phyloP scores from a whole-genome alignment of 441 rosid species.

The Erodium trifolium region DNA sequence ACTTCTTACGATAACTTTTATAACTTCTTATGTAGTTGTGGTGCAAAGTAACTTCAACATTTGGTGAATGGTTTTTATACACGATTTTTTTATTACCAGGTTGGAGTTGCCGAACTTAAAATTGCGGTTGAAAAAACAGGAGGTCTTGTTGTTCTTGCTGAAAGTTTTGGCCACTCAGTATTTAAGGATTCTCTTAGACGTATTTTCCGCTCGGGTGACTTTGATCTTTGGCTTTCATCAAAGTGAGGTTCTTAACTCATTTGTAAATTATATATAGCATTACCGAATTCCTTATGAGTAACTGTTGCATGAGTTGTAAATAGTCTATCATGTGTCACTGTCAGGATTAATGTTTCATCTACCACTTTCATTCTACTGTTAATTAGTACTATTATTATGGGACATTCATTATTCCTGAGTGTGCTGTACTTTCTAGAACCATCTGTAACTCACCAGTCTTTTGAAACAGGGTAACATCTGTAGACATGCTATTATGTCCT shows the following conservation, averaged over 20 bases:
- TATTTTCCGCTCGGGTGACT: conserved; percentile 61
- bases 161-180: conserved; percentile 92
- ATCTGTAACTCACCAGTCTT: no score
- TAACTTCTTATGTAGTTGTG: no score
- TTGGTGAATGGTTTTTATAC: conserved; percentile 7
- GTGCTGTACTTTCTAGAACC: not conserved
- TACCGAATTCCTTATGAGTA: not conserved
- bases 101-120: conserved; percentile 89
- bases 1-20: not conserved
- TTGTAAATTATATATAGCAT: conserved; percentile 1
- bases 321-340: not conserved
- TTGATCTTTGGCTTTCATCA: conserved; percentile 71
- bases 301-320: conserved; percentile 11
- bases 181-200: conserved; percentile 77
- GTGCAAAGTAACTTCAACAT: not conserved
- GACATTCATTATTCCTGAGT: not conserved
- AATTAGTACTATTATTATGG: not conserved
- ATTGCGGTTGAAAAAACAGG: conserved; percentile 90
- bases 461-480: no score
- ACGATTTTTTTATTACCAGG: conserved; percentile 31
- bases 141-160: conserved; percentile 89
- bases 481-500: no score
- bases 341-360: not conserved
- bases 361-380: not conserved
- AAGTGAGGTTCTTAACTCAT: conserved; percentile 47